These are phyloP conservation scores for Trypanosoma vivax DNA, from an alignment of 208 protist genomes.

Conservation along the genomic window DNA sequence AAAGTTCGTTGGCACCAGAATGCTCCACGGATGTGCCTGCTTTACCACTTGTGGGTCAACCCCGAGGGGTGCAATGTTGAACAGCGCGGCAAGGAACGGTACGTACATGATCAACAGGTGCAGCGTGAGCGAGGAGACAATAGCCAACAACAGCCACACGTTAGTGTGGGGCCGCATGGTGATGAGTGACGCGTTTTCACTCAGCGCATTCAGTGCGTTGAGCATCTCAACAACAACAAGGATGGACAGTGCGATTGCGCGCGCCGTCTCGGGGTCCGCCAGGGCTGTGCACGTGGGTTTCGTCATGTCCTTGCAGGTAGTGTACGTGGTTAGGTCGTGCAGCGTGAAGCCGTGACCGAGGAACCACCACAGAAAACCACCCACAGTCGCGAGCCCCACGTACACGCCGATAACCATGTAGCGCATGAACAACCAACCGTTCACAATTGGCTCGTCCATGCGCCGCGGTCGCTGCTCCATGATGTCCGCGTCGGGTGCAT, in stretches of 20 bases:
- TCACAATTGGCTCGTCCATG: conserved; percentile 85
- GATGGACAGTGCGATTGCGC: conserved; percentile 89
- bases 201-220: conserved; percentile 93
- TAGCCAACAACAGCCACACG: conserved; percentile 77
- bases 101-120: conserved; percentile 91
- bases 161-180: conserved; percentile 62
- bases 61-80: conserved; percentile 79
- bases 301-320: conserved; percentile 44
- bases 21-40: conserved; percentile 46
- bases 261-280: conserved; percentile 57
- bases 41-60: conserved; percentile 42
- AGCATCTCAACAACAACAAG: conserved; percentile 94
- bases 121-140: conserved; percentile 75
- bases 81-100: conserved; percentile 80
- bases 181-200: conserved; percentile 87
- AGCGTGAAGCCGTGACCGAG: conserved; percentile 69
- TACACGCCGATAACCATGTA: conserved; percentile 83
- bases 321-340: conserved; percentile 47
- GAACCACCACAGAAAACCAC: conserved; percentile 83
- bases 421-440: conserved; percentile 73
- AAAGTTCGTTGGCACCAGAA: conserved; percentile 61
- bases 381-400: conserved; percentile 78
- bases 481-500: conserved; percentile 77
- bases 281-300: conserved; percentile 45
- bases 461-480: conserved; percentile 87